These are phyloP conservation scores for Clarireedia sp. DNA, from an alignment of 2,329 filamentous ascomycete genomes.

Conservation along the genomic window DNA sequence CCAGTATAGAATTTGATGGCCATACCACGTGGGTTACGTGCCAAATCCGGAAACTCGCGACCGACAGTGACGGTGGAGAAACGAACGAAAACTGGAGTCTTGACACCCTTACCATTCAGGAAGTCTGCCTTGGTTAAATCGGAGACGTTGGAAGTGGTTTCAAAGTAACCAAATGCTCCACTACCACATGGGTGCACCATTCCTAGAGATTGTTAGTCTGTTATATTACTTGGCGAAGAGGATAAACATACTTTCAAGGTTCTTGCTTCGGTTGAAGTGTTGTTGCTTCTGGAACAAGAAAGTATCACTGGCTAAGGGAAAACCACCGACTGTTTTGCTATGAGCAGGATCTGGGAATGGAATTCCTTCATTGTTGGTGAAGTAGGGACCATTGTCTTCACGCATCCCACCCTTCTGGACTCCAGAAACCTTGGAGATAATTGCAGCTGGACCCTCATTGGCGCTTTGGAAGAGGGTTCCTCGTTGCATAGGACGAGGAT, in stretches of 20 bases:
- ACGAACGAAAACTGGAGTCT: slow-evolving; percentile 52
- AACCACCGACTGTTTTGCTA: slow-evolving; percentile 7
- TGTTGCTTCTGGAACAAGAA: slow-evolving; percentile 10
- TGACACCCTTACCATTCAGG: slow-evolving; percentile 54
- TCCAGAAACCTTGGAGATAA: slow-evolving; percentile 7
- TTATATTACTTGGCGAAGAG: too few species aligned
- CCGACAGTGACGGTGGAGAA: slow-evolving; percentile 45
- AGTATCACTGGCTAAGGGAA: slow-evolving; percentile 6
- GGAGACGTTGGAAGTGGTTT: slow-evolving; percentile 12
- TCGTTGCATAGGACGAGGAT: slow-evolving; percentile 6
- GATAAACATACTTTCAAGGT: background rate
- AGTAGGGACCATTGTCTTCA: slow-evolving; percentile 9
- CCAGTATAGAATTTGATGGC: slow-evolving; percentile 43
- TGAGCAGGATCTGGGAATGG: slow-evolving; percentile 9
- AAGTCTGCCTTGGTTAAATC: slow-evolving; percentile 37
- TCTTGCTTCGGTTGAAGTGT: slow-evolving; percentile 3
- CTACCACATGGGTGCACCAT: slow-evolving; percentile 55
- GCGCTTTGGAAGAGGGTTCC: slow-evolving; percentile 4
- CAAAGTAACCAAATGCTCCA: slow-evolving; percentile 15
- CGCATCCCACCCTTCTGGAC: slow-evolving; percentile 4
- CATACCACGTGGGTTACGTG: slow-evolving; percentile 39
- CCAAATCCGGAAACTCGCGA: slow-evolving; percentile 36
- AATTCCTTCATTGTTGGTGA: slow-evolving; percentile 10
- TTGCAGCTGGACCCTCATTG: slow-evolving; percentile 7
- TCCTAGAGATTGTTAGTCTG: slow-evolving; percentile 21